A percentile compares a stretch with the other conserved stretches of the same genome.
phyloP scores from a whole-genome alignment of 495 filamentous ascomycete genomes.

The Penicillium malachiteum region DNA sequence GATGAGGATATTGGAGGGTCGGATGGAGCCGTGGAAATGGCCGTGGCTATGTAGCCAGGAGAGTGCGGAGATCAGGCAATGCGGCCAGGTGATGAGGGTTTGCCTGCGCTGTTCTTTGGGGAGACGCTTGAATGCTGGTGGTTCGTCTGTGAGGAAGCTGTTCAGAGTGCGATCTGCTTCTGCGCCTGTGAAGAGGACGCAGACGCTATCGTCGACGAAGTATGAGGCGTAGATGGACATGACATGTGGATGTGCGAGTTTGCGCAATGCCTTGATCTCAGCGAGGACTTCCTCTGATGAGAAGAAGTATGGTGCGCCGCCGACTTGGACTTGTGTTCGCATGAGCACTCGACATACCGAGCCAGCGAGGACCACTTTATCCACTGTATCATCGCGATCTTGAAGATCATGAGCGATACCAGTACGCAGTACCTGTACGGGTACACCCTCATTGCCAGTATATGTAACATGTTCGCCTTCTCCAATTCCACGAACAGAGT shows the following conservation, averaged over 20 bases:
- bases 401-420: constrained; percentile 40
- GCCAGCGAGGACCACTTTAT: constrained; percentile 62
- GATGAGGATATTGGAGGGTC: constrained; percentile 78
- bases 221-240: constrained; percentile 82
- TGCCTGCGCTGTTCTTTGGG: constrained; percentile 68
- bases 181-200: constrained; percentile 71
- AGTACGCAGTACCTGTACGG: constrained; percentile 66
- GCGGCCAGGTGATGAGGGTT: constrained; percentile 79
- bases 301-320: constrained; percentile 55
- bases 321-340: constrained; percentile 70
- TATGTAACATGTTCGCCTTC: constrained; percentile 73
- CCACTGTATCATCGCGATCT: constrained; percentile 53
- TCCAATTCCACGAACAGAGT: constrained; percentile 67
- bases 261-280: constrained; percentile 62
- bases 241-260: constrained; percentile 74
- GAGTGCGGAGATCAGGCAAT: constrained; percentile 77
- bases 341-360: constrained; percentile 52
- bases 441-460: constrained; percentile 74
- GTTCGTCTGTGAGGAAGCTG: constrained; percentile 69
- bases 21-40: constrained; percentile 74
- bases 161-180: constrained; percentile 71
- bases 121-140: constrained; percentile 65
- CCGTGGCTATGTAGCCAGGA: constrained; percentile 73
- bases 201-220: constrained; percentile 67
- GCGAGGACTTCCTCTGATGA: constrained; percentile 65